Evolutionary conservation across 768 basidiomycete genomes (phyloP).

Genomic region (Phaeolepiota aurea): DNA sequence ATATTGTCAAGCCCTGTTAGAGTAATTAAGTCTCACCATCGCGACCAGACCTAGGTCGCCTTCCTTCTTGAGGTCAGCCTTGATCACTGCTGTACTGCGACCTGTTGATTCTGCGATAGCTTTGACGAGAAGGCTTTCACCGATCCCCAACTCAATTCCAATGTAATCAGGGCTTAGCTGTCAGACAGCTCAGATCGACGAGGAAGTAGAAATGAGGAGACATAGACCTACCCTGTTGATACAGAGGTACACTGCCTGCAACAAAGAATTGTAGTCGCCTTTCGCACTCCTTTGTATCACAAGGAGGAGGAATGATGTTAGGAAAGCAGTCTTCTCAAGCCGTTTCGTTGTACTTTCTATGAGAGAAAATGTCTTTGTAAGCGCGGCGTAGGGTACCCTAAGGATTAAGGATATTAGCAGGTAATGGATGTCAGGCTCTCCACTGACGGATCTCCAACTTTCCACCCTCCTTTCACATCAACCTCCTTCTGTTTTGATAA

Average conservation of each 20-base stretch:
- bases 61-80: conserved; percentile 88
- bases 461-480: conserved; percentile 80
- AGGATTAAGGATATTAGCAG: conserved; percentile 2
- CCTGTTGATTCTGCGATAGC: conserved; percentile 95
- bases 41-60: conserved; percentile 95
- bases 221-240: conserved; percentile 75
- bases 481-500: conserved; percentile 55
- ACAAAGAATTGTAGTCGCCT: conserved; percentile 64
- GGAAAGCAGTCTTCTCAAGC: conserved; percentile 80
- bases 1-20: conserved; percentile 4
- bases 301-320: conserved; percentile 83
- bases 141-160: conserved; percentile 93
- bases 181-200: conserved; percentile 5
- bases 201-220: conserved; percentile 1
- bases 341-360: conserved; percentile 96
- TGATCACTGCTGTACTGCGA: conserved; percentile 73
- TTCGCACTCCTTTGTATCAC: conserved; percentile 82
- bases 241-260: conserved; percentile 90
- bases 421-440: not conserved
- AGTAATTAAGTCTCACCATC: conserved; percentile 47
- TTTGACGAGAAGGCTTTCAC: conserved; percentile 89
- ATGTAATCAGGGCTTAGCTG: conserved; percentile 93
- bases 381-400: conserved; percentile 86
- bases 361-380: conserved; percentile 78
- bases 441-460: conserved; percentile 73